Conservation (phyloP, 306 rosid species). For the Astragalus glycyphyllos region DNA sequence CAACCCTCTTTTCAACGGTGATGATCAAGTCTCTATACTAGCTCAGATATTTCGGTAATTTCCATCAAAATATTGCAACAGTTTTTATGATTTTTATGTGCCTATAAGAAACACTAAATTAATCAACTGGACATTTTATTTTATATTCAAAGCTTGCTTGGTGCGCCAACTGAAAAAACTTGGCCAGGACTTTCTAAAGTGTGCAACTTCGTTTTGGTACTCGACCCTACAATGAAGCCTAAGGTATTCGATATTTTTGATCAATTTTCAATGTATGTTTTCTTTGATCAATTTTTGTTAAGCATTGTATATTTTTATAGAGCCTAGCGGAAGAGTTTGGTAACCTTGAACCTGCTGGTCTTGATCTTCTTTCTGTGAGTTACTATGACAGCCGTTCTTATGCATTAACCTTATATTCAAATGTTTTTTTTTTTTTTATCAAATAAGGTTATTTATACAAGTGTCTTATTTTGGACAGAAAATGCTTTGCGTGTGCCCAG, state of each 20-base stretch:
- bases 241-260: conserved; percentile 11
- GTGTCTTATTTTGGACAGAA: conserved; percentile 29
- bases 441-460: not conserved
- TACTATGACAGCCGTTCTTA: conserved; percentile 12
- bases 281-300: not conserved
- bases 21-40: not conserved
- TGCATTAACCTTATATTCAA: not conserved
- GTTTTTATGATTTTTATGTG: not conserved
- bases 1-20: conserved; percentile 17
- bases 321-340: not conserved
- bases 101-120: not conserved
- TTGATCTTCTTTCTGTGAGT: conserved; percentile 39
- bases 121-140: not conserved
- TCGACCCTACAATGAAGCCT: not conserved
- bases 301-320: conserved; percentile 23
- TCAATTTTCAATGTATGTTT: too few species aligned
- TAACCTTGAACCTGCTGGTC: not conserved
- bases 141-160: conserved; percentile 28
- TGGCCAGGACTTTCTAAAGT: conserved; percentile 33
- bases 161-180: conserved; percentile 36
- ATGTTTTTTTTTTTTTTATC: too few species aligned
- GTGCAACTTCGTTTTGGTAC: not conserved
- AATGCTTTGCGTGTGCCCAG: conserved; percentile 35
- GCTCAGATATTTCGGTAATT: conserved; percentile 20
- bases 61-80: not conserved